Conservation (phyloP, 1,284 basidiomycete genomes). For the Marasmius tenuissimus region DNA sequence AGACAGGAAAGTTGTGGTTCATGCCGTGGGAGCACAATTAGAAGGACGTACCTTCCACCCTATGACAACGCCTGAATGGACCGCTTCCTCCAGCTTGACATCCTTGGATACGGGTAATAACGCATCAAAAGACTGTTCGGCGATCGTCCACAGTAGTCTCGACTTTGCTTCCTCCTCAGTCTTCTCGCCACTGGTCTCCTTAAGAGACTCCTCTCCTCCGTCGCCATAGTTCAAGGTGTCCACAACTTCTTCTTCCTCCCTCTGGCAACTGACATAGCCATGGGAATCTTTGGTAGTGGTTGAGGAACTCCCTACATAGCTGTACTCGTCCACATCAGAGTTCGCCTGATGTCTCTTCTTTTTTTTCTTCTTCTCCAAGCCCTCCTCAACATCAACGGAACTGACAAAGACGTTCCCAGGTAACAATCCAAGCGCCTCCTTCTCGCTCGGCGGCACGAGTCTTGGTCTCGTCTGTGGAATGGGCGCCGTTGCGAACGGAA, state of each 20-base stretch:
- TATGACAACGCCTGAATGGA: background rate
- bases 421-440: constrained; percentile 46
- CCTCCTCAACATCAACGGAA: constrained; percentile 64
- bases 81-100: background rate
- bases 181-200: background rate
- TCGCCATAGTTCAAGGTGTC: constrained; percentile 23
- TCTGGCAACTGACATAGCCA: background rate
- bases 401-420: constrained; percentile 67
- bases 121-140: background rate
- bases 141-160: background rate
- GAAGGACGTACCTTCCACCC: background rate
- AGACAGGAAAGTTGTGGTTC: background rate
- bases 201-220: background rate
- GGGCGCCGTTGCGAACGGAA: constrained; percentile 2
- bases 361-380: constrained; percentile 26
- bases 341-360: constrained; percentile 16
- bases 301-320: no score
- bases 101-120: background rate
- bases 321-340: no score
- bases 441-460: constrained; percentile 66
- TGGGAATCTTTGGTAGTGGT: no score
- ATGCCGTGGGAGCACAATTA: background rate
- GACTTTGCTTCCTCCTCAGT: background rate
- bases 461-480: constrained; percentile 24
- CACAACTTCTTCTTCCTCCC: constrained; percentile 7